Base-by-base conservation (phyloP, 2,329 filamentous ascomycete species). In the Phialophora macrospora region DNA sequence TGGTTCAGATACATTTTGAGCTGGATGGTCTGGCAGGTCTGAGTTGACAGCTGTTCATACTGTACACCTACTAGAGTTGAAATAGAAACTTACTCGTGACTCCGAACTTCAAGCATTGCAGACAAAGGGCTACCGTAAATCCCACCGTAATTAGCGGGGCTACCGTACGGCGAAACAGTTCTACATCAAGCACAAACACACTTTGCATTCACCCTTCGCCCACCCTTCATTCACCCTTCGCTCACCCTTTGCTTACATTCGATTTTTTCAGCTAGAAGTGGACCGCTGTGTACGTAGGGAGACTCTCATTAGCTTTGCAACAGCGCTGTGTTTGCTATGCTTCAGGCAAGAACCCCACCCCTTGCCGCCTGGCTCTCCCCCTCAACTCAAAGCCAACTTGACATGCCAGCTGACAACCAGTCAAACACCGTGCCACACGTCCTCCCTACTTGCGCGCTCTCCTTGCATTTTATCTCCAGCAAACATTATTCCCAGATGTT, bases 1-100 rank as follows among this genome's bases (percentile, higher is more conserved):
- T 65, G 44, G 22, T 65, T 22, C 58, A 65, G 34, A 52, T 65
- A 20, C 51, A 61, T 38, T 54, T 41, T 55, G 63, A 65, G 28
- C 41, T 65, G 55, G 58, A 65, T 6, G 52, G 59, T 20, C 24
- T 65, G 30, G 46, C 54, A n/a, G 54, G 54, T 48, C 20, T 65
- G 4, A 54, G 46, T 14, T 60, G 34, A 60, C 24, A 30, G 22
- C 26, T 58, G 22, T 20, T 28, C 51, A 54, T 17, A 22, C 46
- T 20, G n/a, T 24, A 49, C 34, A 0, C 4, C 7, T 49, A 49
- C 6, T 22, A 49, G 46, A 22, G 14, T 17, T 51, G 12, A n/a
- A 44, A 44, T 20, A n/a, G n/a, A n/a, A n/a, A n/a, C n/a, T n/a
- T n/a, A n/a, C n/a, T n/a, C n/a, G n/a, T n/a, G n/a, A n/a, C n/a